Base-by-base conservation (phyloP, 1,139 yeast species). In the Kodamaea sp. region DNA sequence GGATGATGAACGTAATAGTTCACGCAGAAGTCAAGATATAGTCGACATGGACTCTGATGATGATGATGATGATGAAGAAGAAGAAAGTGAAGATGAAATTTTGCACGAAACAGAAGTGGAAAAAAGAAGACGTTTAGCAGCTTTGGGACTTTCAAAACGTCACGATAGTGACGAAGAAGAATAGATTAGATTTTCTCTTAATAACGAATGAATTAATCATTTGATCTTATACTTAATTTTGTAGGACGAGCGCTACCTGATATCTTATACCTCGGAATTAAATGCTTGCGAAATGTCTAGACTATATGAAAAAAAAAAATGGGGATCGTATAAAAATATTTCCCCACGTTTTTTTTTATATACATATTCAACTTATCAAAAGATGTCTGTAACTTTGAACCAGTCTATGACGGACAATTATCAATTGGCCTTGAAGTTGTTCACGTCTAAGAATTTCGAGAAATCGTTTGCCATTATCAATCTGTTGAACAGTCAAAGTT, bases 101-200 rank as follows among this genome's bases (percentile, higher is more conserved):
- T 62, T 60, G 6, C 70, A 67, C 12, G 94, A 85, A 53, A 81
- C 90, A 0, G 83, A 70, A 28, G 79, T 81, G 23, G 97, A 89
- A 57, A 76, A 79, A 46, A 72, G 71, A 34, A 77, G 96, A 54
- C 76, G 97, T 48, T 63, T 87, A 46, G 90, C 92, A 3, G 96
- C 96, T 1, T 71, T 89, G 47, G 95, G 95, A 24, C 62, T 66
- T 3, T 60, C 67, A 3, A 62, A 58, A 8, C 65, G 82, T 39
- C 62, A 74, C 37, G 71, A 65, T 36, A 73, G 67, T 23, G 78
- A 78, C 49, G 88, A 81, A 49, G 87, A 81, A 50, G 84, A 79
- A 12, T 43, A 42, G 20, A 15, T 15, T 15, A 9, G 10, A 9
- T 9, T 10, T 15, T 15, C 20, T 15, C 20, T 15, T 15, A 15